Percentiles rank a stretch among this genome's conserved stretches.
These are phyloP conservation scores for Naematelia aurantialba DNA, from an alignment of 768 basidiomycete species.

Conservation along the genomic window DNA sequence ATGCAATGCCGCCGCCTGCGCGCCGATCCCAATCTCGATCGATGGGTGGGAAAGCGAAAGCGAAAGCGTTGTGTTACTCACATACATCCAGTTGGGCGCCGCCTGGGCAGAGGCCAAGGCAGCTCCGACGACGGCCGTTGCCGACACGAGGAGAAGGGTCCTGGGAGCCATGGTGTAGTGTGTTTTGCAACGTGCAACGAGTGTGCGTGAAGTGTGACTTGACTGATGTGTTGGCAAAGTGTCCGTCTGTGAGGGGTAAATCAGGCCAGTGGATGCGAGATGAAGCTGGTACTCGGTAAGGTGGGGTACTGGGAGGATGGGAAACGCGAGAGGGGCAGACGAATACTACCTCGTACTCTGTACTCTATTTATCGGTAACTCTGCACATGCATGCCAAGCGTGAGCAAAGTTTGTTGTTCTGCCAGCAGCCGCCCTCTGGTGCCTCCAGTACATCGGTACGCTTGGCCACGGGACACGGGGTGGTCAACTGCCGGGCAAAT, in stretches of 20 bases:
- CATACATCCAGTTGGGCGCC: conserved; percentile 38
- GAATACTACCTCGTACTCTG: too few relatives aligned
- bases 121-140: conserved; percentile 31
- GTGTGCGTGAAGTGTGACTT: conserved; percentile 2
- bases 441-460: too few relatives aligned
- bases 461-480: too few relatives aligned
- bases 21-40: background rate
- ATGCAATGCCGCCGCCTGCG: background rate
- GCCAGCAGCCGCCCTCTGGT: too few relatives aligned
- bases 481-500: too few relatives aligned
- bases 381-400: too few relatives aligned
- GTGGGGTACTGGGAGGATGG: too few relatives aligned
- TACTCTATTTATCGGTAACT: background rate
- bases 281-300: conserved; percentile 1
- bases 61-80: too few relatives aligned
- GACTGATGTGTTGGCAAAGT: too few relatives aligned
- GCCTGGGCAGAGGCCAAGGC: conserved; percentile 33
- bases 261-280: background rate
- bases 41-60: too few relatives aligned
- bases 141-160: conserved; percentile 25
- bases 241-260: background rate
- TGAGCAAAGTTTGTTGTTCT: too few relatives aligned
- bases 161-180: conserved; percentile 32
- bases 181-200: conserved; percentile 2
- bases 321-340: too few relatives aligned